Conservation (phyloP, 441 rosid species). For the Adansonia madagascariensis region DNA sequence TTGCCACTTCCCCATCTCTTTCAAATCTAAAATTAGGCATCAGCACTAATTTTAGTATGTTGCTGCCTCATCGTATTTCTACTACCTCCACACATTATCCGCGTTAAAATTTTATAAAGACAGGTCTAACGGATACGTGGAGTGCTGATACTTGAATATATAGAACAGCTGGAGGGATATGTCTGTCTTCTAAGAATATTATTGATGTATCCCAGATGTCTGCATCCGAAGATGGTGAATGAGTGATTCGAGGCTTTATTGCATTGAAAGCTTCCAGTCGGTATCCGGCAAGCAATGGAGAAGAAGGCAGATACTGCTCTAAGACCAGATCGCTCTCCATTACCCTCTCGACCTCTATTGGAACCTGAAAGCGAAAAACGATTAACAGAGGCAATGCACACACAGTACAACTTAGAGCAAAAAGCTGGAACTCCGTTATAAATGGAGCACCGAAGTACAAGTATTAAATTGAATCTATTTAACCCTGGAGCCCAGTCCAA, state of each 20-base stretch:
- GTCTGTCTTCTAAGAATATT: conserved; percentile 73
- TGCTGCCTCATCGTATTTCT: background rate
- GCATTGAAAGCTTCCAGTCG: conserved; percentile 82
- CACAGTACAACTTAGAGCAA: conserved; percentile 13
- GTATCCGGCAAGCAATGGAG: conserved; percentile 75
- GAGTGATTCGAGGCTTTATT: conserved; percentile 76
- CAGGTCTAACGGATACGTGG: conserved; percentile 54
- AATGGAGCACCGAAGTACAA: conserved; percentile 22
- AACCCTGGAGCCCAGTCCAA: conserved; percentile 80
- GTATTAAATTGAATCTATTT: conserved; percentile 78
- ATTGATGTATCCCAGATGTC: conserved; percentile 62
- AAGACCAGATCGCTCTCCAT: conserved; percentile 66
- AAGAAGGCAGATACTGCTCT: conserved; percentile 79
- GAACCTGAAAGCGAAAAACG: conserved; percentile 55
- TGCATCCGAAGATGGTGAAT: conserved; percentile 72
- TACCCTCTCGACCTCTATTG: conserved; percentile 70
- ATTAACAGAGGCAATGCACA: conserved; percentile 13
- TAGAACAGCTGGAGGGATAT: conserved; percentile 74
- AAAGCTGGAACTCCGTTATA: conserved; percentile 10
- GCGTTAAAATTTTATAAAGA: background rate
- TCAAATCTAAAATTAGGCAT: background rate
- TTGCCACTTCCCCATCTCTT: background rate
- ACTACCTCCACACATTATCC: background rate
- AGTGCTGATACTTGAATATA: conserved; percentile 78
- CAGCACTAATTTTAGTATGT: background rate